A percentile compares a stretch with the other conserved stretches of the same genome.
Evolutionary conservation across 805 yeast species (phyloP).

Genomic region (Geotrichum ghanense): DNA sequence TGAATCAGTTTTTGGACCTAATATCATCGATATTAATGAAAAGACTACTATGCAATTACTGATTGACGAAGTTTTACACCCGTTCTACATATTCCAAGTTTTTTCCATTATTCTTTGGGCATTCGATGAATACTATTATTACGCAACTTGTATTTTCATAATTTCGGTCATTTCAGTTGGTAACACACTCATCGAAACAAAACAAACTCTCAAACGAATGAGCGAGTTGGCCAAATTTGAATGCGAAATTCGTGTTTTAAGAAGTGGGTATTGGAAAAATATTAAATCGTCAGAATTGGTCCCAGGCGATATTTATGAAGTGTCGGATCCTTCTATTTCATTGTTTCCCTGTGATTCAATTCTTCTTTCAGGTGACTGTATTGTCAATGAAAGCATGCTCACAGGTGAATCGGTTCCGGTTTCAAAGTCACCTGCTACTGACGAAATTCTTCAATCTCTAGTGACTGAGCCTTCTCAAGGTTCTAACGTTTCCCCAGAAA

Average conservation of each 20-base stretch:
- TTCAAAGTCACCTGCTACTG: slow-evolving; percentile 58
- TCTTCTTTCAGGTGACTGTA: slow-evolving; percentile 82
- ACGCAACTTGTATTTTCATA: slow-evolving; percentile 82
- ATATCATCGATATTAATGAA: slow-evolving; percentile 64
- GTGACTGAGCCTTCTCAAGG: slow-evolving; percentile 34
- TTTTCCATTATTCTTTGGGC: slow-evolving; percentile 89
- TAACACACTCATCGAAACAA: slow-evolving; percentile 81
- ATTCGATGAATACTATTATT: slow-evolving; percentile 83
- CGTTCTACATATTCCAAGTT: slow-evolving; percentile 89
- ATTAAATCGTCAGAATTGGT: slow-evolving; percentile 67
- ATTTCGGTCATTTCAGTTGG: slow-evolving; percentile 73
- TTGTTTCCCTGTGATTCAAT: slow-evolving; percentile 84
- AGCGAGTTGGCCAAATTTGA: slow-evolving; percentile 60
- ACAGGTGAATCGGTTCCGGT: slow-evolving; percentile 99
- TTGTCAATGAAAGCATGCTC: slow-evolving; percentile 94
- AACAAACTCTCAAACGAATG: slow-evolving; percentile 56
- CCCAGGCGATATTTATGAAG: slow-evolving; percentile 92
- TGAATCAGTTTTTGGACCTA: slow-evolving; percentile 60
- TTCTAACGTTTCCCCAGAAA: slow-evolving; percentile 46
- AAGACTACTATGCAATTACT: slow-evolving; percentile 55
- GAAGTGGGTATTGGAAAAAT: slow-evolving; percentile 89
- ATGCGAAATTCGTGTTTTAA: slow-evolving; percentile 80
- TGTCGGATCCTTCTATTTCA: slow-evolving; percentile 69
- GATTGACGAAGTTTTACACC: slow-evolving; percentile 84
- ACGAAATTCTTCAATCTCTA: slow-evolving; percentile 47